A percentile compares a stretch with the other conserved stretches of the same genome.
Evolutionary conservation across 352 stramenopile genomes (phyloP).

Genomic region (Globisporangium megalacanthum): DNA sequence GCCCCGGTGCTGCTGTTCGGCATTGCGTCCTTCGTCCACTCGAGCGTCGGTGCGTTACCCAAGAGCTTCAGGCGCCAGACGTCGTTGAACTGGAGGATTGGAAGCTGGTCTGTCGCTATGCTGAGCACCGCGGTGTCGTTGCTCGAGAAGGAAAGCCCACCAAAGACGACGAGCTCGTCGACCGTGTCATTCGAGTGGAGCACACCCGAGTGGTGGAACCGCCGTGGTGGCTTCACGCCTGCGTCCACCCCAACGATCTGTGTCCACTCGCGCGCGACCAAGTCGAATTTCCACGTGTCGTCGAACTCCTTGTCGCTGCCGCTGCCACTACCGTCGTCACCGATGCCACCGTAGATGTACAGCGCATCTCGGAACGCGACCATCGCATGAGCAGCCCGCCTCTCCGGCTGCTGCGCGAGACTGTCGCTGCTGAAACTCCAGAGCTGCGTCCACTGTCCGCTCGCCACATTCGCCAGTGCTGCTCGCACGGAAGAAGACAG

Average conservation of each 20-base stretch:
- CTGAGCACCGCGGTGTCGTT: slow-evolving; percentile 1
- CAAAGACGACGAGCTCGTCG: slow-evolving; percentile 46
- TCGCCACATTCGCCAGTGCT: background rate
- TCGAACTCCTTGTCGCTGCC: slow-evolving; percentile 46
- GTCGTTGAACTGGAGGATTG: slow-evolving; percentile 47
- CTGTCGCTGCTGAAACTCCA: slow-evolving; percentile 24
- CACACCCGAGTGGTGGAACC: slow-evolving; percentile 37
- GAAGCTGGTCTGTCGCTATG: slow-evolving; percentile 8
- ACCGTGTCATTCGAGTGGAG: slow-evolving; percentile 36
- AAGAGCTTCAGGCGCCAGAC: slow-evolving; percentile 40
- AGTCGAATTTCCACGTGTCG: slow-evolving; percentile 70
- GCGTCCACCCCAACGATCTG: slow-evolving; percentile 16
- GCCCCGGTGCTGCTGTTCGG: slow-evolving; percentile 8
- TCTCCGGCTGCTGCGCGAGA: slow-evolving; percentile 25
- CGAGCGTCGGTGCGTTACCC: background rate
- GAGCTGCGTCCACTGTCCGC: slow-evolving; percentile 48
- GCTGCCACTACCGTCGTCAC: slow-evolving; percentile 14
- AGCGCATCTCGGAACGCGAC: slow-evolving; percentile 39
- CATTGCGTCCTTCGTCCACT: slow-evolving; percentile 34
- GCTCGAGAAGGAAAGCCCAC: slow-evolving; percentile 34
- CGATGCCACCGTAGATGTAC: slow-evolving; percentile 62
- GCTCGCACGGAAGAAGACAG: background rate
- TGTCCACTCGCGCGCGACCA: slow-evolving; percentile 26
- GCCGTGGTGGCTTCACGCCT: slow-evolving; percentile 21
- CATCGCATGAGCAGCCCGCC: slow-evolving; percentile 51